Percentiles rank a stretch among this genome's conserved stretches.
These are phyloP conservation scores for Geranium brycei DNA, from an alignment of 345 rosid genomes.

Conservation along the genomic window DNA sequence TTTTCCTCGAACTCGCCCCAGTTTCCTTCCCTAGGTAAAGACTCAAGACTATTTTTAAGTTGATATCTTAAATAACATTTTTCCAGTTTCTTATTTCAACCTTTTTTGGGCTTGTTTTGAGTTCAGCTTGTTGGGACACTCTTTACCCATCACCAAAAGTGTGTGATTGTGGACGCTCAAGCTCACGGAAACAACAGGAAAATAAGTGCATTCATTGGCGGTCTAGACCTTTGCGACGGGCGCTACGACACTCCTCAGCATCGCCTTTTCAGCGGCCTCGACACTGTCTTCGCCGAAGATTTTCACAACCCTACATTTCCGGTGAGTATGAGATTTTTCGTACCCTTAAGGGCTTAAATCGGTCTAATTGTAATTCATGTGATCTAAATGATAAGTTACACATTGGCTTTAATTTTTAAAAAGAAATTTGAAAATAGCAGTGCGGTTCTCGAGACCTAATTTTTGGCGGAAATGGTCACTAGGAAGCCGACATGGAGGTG, in stretches of 20 bases:
- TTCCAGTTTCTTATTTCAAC: not conserved
- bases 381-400: no score
- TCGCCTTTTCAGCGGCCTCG: conserved; percentile 42
- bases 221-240: conserved; percentile 70
- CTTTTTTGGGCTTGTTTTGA: not conserved
- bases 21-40: no score
- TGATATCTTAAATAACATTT: no score
- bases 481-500: no score
- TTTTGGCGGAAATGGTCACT: no score
- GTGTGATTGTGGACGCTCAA: conserved; percentile 59
- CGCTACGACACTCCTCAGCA: conserved; percentile 69
- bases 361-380: no score
- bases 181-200: conserved; percentile 51
- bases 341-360: no score
- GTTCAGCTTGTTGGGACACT: conserved; percentile 34
- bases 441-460: no score
- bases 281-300: conserved; percentile 38
- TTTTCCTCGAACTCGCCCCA: no score
- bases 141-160: conserved; percentile 43
- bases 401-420: no score
- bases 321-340: conserved; percentile 22
- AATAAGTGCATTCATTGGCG: conserved; percentile 49
- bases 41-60: no score
- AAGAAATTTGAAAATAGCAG: no score
- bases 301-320: conserved; percentile 56